phyloP scores from a whole-genome alignment of 75 land plant genomes.

The Picea sitchensis region DNA sequence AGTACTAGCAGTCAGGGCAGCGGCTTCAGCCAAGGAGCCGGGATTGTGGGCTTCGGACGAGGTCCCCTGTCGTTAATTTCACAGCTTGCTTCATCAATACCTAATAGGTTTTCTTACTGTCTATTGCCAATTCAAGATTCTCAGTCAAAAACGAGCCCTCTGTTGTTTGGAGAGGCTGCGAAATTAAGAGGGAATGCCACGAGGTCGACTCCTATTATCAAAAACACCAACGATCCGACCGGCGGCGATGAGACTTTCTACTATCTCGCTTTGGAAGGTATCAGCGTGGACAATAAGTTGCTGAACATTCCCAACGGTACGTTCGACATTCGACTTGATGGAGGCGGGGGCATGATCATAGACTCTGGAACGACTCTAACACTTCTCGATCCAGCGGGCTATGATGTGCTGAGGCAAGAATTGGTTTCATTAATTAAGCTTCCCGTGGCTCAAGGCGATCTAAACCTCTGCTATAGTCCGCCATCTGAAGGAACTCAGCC shows the following conservation, averaged over 20 bases:
- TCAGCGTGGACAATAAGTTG: slow-evolving; percentile 18
- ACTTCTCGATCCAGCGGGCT: background rate
- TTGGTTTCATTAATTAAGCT: background rate
- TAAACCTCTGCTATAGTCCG: too few species aligned
- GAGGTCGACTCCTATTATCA: slow-evolving; percentile 14
- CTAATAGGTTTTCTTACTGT: slow-evolving; percentile 60
- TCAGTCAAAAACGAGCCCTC: slow-evolving; percentile 14
- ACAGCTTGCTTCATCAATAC: slow-evolving; percentile 27
- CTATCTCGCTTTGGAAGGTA: slow-evolving; percentile 17
- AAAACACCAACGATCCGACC: background rate
- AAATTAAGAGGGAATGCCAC: background rate
- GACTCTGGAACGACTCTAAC: slow-evolving; percentile 48
- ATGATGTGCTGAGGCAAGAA: slow-evolving; percentile 10
- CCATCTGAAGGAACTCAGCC: too few species aligned
- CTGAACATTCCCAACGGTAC: slow-evolving; percentile 3
- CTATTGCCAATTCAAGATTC: slow-evolving; percentile 17
- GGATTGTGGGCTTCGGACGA: slow-evolving; percentile 27
- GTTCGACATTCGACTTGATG: background rate
- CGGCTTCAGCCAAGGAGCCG: background rate
- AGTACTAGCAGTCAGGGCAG: slow-evolving; percentile 14
- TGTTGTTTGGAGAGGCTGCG: slow-evolving; percentile 27
- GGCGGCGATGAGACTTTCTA: slow-evolving; percentile 15
- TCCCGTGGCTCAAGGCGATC: too few species aligned
- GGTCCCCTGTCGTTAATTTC: slow-evolving; percentile 39
- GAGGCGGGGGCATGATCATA: slow-evolving; percentile 20